Evolutionary conservation across 306 rosid species (phyloP).

Genomic region (Sechiopsis laciniata): DNA sequence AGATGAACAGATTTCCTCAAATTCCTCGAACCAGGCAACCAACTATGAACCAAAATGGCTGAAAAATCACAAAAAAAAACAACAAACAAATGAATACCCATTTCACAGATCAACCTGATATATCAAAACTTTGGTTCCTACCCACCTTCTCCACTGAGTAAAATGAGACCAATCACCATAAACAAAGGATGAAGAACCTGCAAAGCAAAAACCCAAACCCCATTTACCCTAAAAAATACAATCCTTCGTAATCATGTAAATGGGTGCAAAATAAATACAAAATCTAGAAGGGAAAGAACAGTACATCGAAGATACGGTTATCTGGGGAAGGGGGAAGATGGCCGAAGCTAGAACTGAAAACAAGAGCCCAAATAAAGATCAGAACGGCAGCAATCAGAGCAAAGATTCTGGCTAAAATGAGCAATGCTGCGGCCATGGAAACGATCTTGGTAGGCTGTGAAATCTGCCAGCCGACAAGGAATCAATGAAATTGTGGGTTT

Average conservation of each 20-base stretch:
- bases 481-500: slow-evolving; percentile 31
- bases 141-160: slow-evolving; percentile 84
- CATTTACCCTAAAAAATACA: background rate
- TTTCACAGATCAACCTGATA: background rate
- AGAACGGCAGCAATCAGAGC: slow-evolving; percentile 52
- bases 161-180: slow-evolving; percentile 86
- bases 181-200: slow-evolving; percentile 87
- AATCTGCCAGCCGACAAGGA: slow-evolving; percentile 34
- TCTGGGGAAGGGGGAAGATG: slow-evolving; percentile 42
- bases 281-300: background rate
- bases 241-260: background rate
- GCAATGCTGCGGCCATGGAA: slow-evolving; percentile 42
- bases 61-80: slow-evolving; percentile 21
- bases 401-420: slow-evolving; percentile 52
- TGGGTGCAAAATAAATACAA: background rate
- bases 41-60: slow-evolving; percentile 77
- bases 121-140: slow-evolving; percentile 14
- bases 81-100: slow-evolving; percentile 16
- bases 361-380: slow-evolving; percentile 58
- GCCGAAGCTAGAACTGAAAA: slow-evolving; percentile 67
- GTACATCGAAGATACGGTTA: slow-evolving; percentile 50
- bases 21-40: slow-evolving; percentile 72
- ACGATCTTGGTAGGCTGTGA: background rate
- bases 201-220: slow-evolving; percentile 1
- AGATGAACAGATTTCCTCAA: slow-evolving; percentile 75